These are phyloP conservation scores for Dactylonectria macrodidyma DNA, from an alignment of 2,329 filamentous ascomycete genomes.

Conservation along the genomic window DNA sequence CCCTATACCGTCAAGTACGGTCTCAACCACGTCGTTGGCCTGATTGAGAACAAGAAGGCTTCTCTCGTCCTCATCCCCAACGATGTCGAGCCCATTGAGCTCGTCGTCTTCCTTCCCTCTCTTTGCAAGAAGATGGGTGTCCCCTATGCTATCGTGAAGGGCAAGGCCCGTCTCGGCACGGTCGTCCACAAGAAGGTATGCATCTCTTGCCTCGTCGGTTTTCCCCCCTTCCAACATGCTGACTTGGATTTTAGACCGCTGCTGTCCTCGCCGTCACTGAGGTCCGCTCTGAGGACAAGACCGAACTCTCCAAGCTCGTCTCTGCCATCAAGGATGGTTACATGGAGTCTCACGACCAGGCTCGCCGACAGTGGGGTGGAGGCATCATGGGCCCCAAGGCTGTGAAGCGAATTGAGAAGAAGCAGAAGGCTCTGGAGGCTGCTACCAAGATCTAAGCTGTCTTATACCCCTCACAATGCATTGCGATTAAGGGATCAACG, in stretches of 20 bases:
- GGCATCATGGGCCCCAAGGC: conserved; percentile 99
- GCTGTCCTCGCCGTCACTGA: conserved; percentile 96
- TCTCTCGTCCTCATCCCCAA: conserved; percentile 98
- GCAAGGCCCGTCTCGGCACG: conserved; percentile 98
- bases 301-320: conserved; percentile 96
- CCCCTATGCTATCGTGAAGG: conserved; percentile 99
- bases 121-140: conserved; percentile 99
- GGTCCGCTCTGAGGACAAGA: conserved; percentile 98
- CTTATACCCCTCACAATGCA: conserved; percentile 57
- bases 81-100: conserved; percentile 99
- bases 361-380: conserved; percentile 96
- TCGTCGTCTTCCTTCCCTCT: conserved; percentile 98
- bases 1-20: conserved; percentile 99
- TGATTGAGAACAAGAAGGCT: conserved; percentile 99
- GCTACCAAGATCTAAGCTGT: conserved; percentile 95
- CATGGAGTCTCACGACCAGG: conserved; percentile 93
- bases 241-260: conserved; percentile 80
- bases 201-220: background rate
- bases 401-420: conserved; percentile 82
- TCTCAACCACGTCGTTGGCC: conserved; percentile 98
- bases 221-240: conserved; percentile 41
- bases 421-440: conserved; percentile 91
- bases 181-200: conserved; percentile 99
- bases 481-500: conserved; percentile 57
- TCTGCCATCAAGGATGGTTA: conserved; percentile 98